phyloP scores from a whole-genome alignment of 163 green algal genomes.

The Chlorella variabilis region DNA sequence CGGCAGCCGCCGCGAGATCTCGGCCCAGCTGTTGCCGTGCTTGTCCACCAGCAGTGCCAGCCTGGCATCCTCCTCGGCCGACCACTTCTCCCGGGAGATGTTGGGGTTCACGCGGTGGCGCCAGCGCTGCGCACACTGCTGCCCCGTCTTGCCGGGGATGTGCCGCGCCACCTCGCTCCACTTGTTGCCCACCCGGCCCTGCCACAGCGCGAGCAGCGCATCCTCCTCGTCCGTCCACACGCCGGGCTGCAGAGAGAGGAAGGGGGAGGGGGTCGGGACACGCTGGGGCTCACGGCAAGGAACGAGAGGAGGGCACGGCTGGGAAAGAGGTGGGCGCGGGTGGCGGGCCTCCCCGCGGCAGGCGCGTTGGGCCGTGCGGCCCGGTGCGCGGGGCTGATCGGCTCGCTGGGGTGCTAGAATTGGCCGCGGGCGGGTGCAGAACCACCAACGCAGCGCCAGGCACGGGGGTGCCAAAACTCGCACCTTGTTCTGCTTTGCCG shows the following conservation, averaged over 20 bases:
- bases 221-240: constrained; percentile 78
- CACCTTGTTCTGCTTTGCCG: background rate
- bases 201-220: constrained; percentile 69
- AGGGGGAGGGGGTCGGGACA: background rate
- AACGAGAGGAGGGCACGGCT: too few relatives aligned
- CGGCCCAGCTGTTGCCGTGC: constrained; percentile 80
- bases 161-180: constrained; percentile 67
- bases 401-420: too few relatives aligned
- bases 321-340: too few relatives aligned
- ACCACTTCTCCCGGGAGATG: constrained; percentile 76
- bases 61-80: constrained; percentile 66
- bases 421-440: too few relatives aligned
- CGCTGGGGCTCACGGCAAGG: too few relatives aligned
- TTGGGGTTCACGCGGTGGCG: constrained; percentile 91
- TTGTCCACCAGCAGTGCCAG: constrained; percentile 71
- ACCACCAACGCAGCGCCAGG: background rate
- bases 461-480: background rate
- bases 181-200: constrained; percentile 45
- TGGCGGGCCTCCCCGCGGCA: too few relatives aligned
- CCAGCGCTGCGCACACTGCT: constrained; percentile 93
- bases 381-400: too few relatives aligned
- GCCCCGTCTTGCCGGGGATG: constrained; percentile 83
- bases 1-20: constrained; percentile 69
- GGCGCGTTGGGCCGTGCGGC: too few relatives aligned
- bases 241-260: constrained; percentile 54